A percentile compares a stretch with the other conserved stretches of the same genome.
Evolutionary conservation across 148 eudicot species (phyloP).

Genomic region (Cornus florida): DNA sequence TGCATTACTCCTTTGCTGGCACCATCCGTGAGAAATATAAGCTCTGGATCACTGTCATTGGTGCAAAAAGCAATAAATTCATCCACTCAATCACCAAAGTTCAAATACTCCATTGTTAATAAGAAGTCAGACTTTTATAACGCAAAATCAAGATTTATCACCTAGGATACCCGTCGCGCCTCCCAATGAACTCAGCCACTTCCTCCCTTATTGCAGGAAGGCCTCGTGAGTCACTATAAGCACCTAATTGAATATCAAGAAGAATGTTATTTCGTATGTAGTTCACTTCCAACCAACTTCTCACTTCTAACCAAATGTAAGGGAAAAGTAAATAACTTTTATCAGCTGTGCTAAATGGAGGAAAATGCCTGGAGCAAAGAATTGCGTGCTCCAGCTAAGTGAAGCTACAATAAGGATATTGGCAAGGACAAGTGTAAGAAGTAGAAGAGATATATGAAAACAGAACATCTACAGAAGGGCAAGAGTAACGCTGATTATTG

Average conservation of each 20-base stretch:
- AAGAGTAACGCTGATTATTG: neutral
- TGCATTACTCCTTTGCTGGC: slow-evolving; percentile 99
- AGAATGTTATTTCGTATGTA: slow-evolving; percentile 8
- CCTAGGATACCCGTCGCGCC: slow-evolving; percentile 99
- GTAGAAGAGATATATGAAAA: neutral
- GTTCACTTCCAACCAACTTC: neutral
- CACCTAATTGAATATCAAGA: slow-evolving; percentile 51
- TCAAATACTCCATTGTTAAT: neutral
- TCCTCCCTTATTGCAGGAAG: slow-evolving; percentile 91
- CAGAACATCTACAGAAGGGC: neutral
- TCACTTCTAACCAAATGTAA: neutral
- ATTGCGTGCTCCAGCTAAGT: neutral
- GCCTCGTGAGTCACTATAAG: slow-evolving; percentile 99
- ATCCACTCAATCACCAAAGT: slow-evolving; percentile 10
- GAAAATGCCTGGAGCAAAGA: neutral
- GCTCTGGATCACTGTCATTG: slow-evolving; percentile 85
- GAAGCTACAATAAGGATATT: neutral
- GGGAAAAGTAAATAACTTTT: neutral
- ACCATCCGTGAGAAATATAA: slow-evolving; percentile 94
- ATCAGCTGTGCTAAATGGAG: neutral
- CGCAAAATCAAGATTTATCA: slow-evolving; percentile 30
- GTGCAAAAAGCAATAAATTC: slow-evolving; percentile 1
- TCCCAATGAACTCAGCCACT: slow-evolving; percentile 85
- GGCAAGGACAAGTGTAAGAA: neutral
- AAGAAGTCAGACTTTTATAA: neutral